Evolutionary conservation across 805 yeast species (phyloP).

Genomic region (Myxozyma udenii): DNA sequence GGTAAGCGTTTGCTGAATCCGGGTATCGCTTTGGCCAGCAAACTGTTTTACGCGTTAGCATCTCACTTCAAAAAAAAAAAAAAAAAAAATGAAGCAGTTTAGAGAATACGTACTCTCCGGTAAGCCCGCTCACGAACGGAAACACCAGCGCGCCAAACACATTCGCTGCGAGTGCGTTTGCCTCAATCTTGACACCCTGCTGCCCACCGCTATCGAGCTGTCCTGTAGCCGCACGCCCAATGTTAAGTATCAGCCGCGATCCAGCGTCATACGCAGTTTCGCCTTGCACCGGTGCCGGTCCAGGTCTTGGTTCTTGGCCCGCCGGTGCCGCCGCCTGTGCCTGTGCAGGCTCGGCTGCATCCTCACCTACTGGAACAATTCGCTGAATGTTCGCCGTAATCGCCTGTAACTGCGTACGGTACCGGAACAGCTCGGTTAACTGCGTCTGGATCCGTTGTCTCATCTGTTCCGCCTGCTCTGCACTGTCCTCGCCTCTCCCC

Average conservation of each 20-base stretch:
- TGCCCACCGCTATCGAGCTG: background rate
- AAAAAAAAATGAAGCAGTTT: no score
- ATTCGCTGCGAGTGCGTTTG: slow-evolving; percentile 1
- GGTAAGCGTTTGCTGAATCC: slow-evolving; percentile 2
- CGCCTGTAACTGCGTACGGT: no score
- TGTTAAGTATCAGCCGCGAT: background rate
- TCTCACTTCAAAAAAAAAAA: background rate
- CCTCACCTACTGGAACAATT: no score
- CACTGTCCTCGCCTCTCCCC: no score
- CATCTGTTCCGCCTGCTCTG: no score
- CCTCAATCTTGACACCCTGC: background rate
- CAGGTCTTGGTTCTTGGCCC: no score
- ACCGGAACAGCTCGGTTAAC: no score
- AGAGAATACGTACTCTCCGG: slow-evolving; percentile 16
- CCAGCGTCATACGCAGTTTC: background rate
- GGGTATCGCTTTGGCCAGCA: slow-evolving; percentile 9
- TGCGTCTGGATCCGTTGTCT: no score
- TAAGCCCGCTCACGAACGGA: slow-evolving; percentile 15
- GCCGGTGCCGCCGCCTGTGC: no score
- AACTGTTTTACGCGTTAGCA: background rate
- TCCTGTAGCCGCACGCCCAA: background rate
- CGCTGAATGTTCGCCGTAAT: no score
- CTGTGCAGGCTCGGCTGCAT: no score
- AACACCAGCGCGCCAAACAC: slow-evolving; percentile 16
- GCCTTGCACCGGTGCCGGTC: background rate